phyloP scores from a whole-genome alignment of 352 stramenopile genomes.

The Globisporangium mamillatum region DNA sequence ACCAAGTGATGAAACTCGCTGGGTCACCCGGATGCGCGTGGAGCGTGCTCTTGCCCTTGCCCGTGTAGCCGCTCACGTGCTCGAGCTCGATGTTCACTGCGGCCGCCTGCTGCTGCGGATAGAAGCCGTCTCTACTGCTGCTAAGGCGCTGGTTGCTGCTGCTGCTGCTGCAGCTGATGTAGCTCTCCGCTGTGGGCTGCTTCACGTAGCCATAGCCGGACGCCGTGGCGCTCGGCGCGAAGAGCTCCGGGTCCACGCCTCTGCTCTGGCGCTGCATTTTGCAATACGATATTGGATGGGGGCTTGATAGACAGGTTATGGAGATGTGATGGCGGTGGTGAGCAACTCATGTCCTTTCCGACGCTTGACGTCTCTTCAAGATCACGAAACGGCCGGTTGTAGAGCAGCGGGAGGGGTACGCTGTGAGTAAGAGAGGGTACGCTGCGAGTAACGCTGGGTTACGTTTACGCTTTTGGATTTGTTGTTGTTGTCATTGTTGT shows the following conservation, averaged over 20 bases:
- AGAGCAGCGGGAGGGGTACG: background rate
- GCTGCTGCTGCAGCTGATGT: constrained; percentile 5
- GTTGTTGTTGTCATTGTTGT: background rate
- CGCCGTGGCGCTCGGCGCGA: constrained; percentile 34
- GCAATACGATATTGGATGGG: background rate
- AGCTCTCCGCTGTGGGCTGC: constrained; percentile 1
- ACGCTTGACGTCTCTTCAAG: constrained; percentile 7
- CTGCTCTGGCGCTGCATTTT: constrained; percentile 33
- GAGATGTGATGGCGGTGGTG: too few relatives aligned
- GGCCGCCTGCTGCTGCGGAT: constrained; percentile 11
- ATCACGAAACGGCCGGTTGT: constrained; percentile 2
- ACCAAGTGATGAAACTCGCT: constrained; percentile 59
- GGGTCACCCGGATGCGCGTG: constrained; percentile 49
- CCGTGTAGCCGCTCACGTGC: constrained; percentile 60
- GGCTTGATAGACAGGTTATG: background rate
- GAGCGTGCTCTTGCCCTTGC: constrained; percentile 50
- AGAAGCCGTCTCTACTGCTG: constrained; percentile 15
- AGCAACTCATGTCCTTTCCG: too few relatives aligned
- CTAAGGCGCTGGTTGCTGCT: constrained; percentile 15
- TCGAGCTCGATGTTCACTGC: constrained; percentile 52
- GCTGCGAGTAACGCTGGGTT: background rate
- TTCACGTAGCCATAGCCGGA: constrained; percentile 4
- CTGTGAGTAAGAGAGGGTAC: background rate
- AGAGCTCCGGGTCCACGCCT: constrained; percentile 51
- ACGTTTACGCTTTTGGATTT: background rate